These are phyloP conservation scores for Eremothecium sinecaudum DNA, from an alignment of 1,139 yeast genomes.

Conservation along the genomic window DNA sequence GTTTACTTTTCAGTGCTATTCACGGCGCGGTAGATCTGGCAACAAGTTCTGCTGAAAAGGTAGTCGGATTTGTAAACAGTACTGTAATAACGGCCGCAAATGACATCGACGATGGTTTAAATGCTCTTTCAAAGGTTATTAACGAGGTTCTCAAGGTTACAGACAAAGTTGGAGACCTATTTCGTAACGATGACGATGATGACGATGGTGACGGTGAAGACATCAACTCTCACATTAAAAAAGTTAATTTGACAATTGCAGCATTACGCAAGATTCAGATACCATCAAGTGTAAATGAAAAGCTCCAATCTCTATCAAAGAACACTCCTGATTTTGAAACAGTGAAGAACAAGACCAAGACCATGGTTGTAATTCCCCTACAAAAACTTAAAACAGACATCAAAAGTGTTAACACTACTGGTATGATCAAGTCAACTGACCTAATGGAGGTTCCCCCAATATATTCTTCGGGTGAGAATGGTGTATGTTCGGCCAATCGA, in stretches of 20 bases:
- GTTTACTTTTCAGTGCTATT: conserved; percentile 65
- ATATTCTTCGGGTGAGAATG: conserved; percentile 5
- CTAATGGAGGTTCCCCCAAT: conserved; percentile 27
- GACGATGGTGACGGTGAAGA: conserved; percentile 32
- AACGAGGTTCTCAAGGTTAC: conserved; percentile 41
- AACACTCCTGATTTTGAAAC: conserved; percentile 51
- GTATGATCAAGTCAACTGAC: conserved; percentile 14
- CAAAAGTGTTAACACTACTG: conserved; percentile 21
- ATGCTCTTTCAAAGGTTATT: conserved; percentile 43
- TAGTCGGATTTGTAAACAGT: conserved; percentile 50
- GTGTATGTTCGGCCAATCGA: conserved; percentile 20
- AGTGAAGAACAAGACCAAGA: conserved; percentile 43
- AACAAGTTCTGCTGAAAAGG: conserved; percentile 56
- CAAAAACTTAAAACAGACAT: conserved; percentile 39
- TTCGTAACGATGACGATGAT: conserved; percentile 40
- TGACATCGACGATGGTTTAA: conserved; percentile 55
- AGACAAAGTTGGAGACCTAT: conserved; percentile 41
- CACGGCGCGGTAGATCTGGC: conserved; percentile 68
- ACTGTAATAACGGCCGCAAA: conserved; percentile 47
- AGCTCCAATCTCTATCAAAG: conserved; percentile 39
- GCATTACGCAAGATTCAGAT: conserved; percentile 51
- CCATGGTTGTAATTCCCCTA: conserved; percentile 45
- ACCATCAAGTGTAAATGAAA: conserved; percentile 48
- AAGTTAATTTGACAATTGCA: conserved; percentile 51
- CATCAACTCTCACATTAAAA: conserved; percentile 29